Evolutionary conservation across 305 asterid species (phyloP).

Genomic region (Ajuga reptans): DNA sequence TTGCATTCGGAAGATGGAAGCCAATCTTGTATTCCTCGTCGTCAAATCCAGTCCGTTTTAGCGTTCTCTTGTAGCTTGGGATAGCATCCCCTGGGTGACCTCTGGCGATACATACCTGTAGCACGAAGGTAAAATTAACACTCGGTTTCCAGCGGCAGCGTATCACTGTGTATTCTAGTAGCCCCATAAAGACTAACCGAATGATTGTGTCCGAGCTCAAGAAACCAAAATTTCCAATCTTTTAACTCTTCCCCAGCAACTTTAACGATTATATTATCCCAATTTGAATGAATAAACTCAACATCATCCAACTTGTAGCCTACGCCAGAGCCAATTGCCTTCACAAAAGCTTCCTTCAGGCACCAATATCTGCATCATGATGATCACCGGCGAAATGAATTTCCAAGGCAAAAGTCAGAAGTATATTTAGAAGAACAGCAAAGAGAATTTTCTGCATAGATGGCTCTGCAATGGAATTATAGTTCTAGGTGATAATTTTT

Average conservation of each 20-base stretch:
- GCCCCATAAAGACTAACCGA: constrained; percentile 38
- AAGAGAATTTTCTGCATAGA: not conserved
- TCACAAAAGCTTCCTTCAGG: constrained; percentile 81
- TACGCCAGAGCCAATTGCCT: constrained; percentile 76
- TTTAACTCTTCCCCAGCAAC: constrained; percentile 56
- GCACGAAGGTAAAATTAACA: not conserved
- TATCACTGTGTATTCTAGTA: not conserved
- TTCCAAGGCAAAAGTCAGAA: not conserved
- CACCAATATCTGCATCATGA: constrained; percentile 77
- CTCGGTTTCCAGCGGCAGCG: not conserved
- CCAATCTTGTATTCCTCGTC: constrained; percentile 33
- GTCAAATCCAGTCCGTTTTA: constrained; percentile 36
- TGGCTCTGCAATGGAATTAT: too few species aligned
- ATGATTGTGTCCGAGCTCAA: constrained; percentile 43
- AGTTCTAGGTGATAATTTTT: too few species aligned
- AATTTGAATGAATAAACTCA: constrained; percentile 62
- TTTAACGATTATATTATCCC: constrained; percentile 60
- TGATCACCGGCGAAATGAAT: not conserved
- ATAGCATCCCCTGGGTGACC: constrained; percentile 61
- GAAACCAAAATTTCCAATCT: constrained; percentile 86
- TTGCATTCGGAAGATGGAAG: constrained; percentile 48
- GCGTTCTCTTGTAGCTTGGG: constrained; percentile 36
- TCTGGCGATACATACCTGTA: constrained; percentile 57
- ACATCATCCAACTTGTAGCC: constrained; percentile 60
- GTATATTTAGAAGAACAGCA: not conserved